phyloP scores from a whole-genome alignment of 1,284 basidiomycete species.

The Puccinia horiana region DNA sequence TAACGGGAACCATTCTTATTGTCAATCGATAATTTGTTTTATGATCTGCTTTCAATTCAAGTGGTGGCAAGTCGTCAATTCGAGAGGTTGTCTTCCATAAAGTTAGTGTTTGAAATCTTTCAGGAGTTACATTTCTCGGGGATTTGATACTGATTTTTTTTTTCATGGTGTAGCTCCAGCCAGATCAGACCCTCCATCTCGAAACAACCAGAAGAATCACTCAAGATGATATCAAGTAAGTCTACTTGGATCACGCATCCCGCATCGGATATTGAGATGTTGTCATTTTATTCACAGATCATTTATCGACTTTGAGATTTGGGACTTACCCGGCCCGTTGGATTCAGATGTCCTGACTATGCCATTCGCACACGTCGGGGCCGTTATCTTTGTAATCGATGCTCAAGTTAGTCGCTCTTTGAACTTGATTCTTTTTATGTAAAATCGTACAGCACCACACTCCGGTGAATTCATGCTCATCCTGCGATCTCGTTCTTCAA shows the following conservation, averaged over 20 bases:
- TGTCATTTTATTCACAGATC: slow-evolving; percentile 64
- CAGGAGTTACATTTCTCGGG: background rate
- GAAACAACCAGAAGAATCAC: slow-evolving; percentile 78
- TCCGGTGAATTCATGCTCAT: slow-evolving; percentile 18
- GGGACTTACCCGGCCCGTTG: slow-evolving; percentile 80
- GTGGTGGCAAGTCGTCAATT: slow-evolving; percentile 91
- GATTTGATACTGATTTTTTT: background rate
- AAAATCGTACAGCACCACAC: background rate
- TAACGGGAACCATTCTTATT: background rate
- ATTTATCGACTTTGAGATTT: slow-evolving; percentile 87
- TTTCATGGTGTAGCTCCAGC: slow-evolving; percentile 61
- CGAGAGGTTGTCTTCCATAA: slow-evolving; percentile 86
- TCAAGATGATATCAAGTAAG: slow-evolving; percentile 76
- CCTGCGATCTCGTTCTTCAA: slow-evolving; percentile 54
- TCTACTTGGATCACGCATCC: slow-evolving; percentile 15
- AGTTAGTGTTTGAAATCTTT: background rate
- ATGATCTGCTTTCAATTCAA: slow-evolving; percentile 54
- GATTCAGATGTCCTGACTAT: slow-evolving; percentile 51
- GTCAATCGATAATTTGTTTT: slow-evolving; percentile 5
- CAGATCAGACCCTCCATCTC: slow-evolving; percentile 87
- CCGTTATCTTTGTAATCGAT: slow-evolving; percentile 90
- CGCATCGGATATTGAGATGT: slow-evolving; percentile 41
- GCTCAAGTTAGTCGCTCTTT: slow-evolving; percentile 69
- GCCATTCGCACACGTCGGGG: slow-evolving; percentile 53
- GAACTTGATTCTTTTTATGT: background rate